Evolutionary conservation across 495 filamentous ascomycete species (phyloP).

Genomic region (Friedmanniomyces simplex): DNA sequence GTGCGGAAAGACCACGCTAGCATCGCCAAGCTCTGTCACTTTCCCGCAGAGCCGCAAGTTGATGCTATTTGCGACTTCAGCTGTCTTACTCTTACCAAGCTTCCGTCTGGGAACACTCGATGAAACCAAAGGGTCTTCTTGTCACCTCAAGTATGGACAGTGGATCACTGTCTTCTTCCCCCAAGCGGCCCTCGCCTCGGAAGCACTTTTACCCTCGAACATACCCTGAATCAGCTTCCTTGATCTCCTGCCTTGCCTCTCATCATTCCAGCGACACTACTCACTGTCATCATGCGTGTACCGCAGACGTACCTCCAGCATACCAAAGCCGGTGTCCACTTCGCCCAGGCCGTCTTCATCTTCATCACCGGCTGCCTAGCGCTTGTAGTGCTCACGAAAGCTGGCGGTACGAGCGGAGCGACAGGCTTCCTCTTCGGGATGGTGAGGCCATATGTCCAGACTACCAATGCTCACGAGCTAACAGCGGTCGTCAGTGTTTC

Average conservation of each 20-base stretch:
- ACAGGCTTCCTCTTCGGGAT: constrained; percentile 66
- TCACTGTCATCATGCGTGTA: constrained; percentile 21
- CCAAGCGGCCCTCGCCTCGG: too few species aligned
- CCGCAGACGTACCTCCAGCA: constrained; percentile 39
- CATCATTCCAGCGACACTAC: neutral
- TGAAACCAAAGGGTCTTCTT: too few species aligned
- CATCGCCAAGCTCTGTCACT: neutral
- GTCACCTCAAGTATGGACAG: too few species aligned
- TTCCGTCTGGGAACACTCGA: too few species aligned
- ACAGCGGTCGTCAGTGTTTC: constrained; percentile 54
- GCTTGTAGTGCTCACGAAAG: constrained; percentile 60
- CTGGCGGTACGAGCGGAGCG: constrained; percentile 53
- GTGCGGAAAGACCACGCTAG: neutral
- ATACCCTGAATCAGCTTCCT: too few species aligned
- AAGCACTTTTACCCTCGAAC: too few species aligned
- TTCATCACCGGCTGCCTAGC: constrained; percentile 64
- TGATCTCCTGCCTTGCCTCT: too few species aligned
- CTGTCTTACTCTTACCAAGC: neutral
- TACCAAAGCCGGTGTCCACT: constrained; percentile 47
- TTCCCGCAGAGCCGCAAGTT: neutral
- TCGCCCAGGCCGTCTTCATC: constrained; percentile 53
- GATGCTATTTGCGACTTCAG: neutral
- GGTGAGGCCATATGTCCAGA: constrained; percentile 41
- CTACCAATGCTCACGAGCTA: neutral
- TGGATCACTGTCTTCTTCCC: too few species aligned